Percentiles rank a stretch among this genome's conserved stretches.
Conservation (phyloP, 495 filamentous ascomycete genomes). For the Cercophora samala region DNA sequence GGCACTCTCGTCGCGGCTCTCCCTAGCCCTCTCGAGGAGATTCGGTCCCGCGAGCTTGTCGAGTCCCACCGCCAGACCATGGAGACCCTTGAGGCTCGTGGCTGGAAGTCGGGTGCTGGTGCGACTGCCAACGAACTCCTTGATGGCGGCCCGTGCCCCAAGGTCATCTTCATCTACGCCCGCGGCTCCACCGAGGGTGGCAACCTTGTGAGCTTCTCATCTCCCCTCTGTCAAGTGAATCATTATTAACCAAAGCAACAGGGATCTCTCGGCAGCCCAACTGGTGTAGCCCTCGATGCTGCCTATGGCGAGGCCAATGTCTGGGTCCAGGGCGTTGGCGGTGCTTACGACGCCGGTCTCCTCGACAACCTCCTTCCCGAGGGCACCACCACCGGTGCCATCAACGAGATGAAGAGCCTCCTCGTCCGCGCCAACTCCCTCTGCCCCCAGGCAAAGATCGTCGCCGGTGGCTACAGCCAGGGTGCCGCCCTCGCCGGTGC, state of each 20-base stretch:
- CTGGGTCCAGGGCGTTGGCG: conserved; percentile 40
- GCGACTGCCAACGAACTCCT: conserved; percentile 16
- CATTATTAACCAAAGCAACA: conserved; percentile 12
- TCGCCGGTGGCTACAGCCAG: conserved; percentile 47
- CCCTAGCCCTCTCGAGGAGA: conserved; percentile 16
- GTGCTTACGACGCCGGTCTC: conserved; percentile 35
- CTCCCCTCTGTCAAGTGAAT: background rate
- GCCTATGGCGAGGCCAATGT: conserved; percentile 27
- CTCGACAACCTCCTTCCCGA: conserved; percentile 35
- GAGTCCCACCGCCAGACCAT: conserved; percentile 4
- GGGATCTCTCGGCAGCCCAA: conserved; percentile 31
- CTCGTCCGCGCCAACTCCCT: conserved; percentile 33
- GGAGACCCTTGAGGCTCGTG: conserved; percentile 12
- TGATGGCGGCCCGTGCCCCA: conserved; percentile 36
- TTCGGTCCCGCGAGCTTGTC: conserved; percentile 15
- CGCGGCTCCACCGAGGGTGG: conserved; percentile 38
- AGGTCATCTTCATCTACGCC: conserved; percentile 52
- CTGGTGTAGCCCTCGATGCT: conserved; percentile 31
- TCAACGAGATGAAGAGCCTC: conserved; percentile 34
- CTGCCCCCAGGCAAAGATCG: conserved; percentile 39
- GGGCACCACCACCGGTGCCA: conserved; percentile 36
- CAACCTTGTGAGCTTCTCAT: conserved; percentile 49
- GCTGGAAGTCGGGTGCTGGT: background rate
- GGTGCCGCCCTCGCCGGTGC: conserved; percentile 55
- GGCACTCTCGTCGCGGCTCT: conserved; percentile 14